Evolutionary conservation across 2,329 filamentous ascomycete species (phyloP), one percentile per base, ranked within the genome.

Genomic region (Podosphaera fusca): DNA sequence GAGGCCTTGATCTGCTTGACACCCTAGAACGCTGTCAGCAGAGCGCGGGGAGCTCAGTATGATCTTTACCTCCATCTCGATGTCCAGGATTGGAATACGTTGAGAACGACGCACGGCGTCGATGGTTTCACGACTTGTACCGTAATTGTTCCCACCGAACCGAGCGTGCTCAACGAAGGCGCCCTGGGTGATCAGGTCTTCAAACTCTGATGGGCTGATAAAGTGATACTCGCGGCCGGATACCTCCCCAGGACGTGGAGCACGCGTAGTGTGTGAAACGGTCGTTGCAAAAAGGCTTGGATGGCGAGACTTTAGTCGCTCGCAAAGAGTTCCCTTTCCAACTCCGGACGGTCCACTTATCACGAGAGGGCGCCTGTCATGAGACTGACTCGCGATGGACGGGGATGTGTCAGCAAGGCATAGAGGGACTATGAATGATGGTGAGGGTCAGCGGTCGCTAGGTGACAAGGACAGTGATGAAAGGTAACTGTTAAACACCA

Each of bases 1-100:
- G 83, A 85, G 60, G 78, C 77, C 70, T 88, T 87, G 66, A 95
- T 85, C 71, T 95, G 89, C 74, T 95, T 95, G 58, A 95, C 88
- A 59, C 89, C 89, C 77, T 81, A 60, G 21, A 10, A 10, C 35
- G 21, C 21, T 21, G 21, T 21, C 21, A 21, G 21, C 35, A 10
- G 35, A 10, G 35, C 35, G 35, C 1, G 35, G 10, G 35, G 35
- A 38, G 6, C 35, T 21, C 21, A 21, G 21, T 21, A 21, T 21
- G 21, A 21, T 21, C 21, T 21, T 38, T 68, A 84, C 82, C 79
- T 95, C 88, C 87, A 95, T 95, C 75, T 95, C 90, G 67, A 95
- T 96, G 69, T 96, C 90, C 63, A 95, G 73, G 53, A 95, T 81
- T 60, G 89, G 90, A 47, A 88, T 79, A 65, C 76, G 77, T 21